A percentile compares a stretch with the other conserved stretches of the same genome.
Conservation (phyloP, 192 early-diverging fungal species). For the Coemansia sp. region DNA sequence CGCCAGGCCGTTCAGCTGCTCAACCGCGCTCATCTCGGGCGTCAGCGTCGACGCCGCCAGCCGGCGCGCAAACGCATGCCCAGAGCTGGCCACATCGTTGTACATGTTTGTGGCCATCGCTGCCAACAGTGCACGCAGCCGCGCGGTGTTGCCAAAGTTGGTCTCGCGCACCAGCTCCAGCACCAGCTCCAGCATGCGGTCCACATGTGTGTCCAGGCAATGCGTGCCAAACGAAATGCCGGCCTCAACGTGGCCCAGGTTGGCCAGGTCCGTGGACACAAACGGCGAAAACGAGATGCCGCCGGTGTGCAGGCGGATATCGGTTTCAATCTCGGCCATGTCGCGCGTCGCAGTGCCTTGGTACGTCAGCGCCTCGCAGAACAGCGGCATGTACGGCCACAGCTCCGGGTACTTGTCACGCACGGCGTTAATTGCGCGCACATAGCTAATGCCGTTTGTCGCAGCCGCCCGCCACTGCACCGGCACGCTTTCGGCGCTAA, state of each 20-base stretch:
- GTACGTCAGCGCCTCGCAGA: slow-evolving; percentile 63
- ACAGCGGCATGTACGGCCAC: slow-evolving; percentile 71
- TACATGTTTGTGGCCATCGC: slow-evolving; percentile 67
- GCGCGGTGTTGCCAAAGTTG: slow-evolving; percentile 65
- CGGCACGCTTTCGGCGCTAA: slow-evolving; percentile 46
- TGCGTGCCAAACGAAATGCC: slow-evolving; percentile 62
- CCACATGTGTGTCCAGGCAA: slow-evolving; percentile 70
- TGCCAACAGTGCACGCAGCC: slow-evolving; percentile 71
- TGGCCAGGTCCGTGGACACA: slow-evolving; percentile 61
- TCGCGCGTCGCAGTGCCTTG: slow-evolving; percentile 60
- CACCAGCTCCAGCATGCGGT: slow-evolving; percentile 69
- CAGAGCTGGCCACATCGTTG: slow-evolving; percentile 75
- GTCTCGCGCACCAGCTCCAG: slow-evolving; percentile 67
- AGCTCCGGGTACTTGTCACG: slow-evolving; percentile 61
- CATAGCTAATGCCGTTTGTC: slow-evolving; percentile 92
- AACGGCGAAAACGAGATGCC: slow-evolving; percentile 72
- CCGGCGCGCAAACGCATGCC: slow-evolving; percentile 76
- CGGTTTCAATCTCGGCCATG: slow-evolving; percentile 83
- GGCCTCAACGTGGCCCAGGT: slow-evolving; percentile 61
- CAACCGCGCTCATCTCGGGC: slow-evolving; percentile 50
- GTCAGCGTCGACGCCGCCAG: slow-evolving; percentile 63
- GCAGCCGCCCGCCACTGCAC: slow-evolving; percentile 73
- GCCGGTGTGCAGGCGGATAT: slow-evolving; percentile 78
- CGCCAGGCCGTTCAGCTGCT: slow-evolving; percentile 54
- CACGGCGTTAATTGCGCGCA: slow-evolving; percentile 66